These are phyloP conservation scores for Cytospora schulzeri DNA, from an alignment of 2,329 filamentous ascomycete genomes.

Conservation along the genomic window DNA sequence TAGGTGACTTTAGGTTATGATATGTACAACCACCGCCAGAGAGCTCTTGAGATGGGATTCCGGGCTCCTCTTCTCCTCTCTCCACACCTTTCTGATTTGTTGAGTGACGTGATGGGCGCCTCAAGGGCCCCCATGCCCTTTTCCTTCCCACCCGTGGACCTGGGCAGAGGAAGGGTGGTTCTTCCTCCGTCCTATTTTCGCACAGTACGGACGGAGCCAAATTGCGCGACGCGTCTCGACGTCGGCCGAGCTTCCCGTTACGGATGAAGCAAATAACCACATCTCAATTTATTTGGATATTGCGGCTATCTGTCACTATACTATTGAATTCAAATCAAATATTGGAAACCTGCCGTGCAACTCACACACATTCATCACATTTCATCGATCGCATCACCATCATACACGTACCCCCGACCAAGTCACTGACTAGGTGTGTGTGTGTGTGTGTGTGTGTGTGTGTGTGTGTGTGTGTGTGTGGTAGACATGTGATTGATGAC, in stretches of 20 bases:
- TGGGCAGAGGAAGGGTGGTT: too few species aligned
- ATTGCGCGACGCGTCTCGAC: slow-evolving; percentile 2
- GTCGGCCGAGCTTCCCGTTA: not conserved
- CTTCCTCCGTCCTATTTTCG: not conserved
- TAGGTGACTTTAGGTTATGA: too few species aligned
- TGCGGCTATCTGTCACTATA: not conserved
- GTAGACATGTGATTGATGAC: not conserved
- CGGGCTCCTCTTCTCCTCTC: too few species aligned
- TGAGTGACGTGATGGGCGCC: slow-evolving; percentile 2
- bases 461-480: too few species aligned
- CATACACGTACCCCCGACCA: not conserved
- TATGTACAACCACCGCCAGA: not conserved
- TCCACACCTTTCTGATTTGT: not conserved
- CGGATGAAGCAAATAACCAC: not conserved
- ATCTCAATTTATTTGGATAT: not conserved
- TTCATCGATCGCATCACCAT: not conserved
- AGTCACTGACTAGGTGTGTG: not conserved
- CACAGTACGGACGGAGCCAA: not conserved
- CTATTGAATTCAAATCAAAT: not conserved
- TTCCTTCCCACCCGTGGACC: too few species aligned
- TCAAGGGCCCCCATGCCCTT: not conserved
- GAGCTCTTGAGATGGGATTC: not conserved
- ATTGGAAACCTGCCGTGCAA: not conserved
- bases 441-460: too few species aligned
- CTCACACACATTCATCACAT: not conserved